Percentiles rank a stretch among this genome's conserved stretches.
Evolutionary conservation across 257 asterid species (phyloP).

Genomic region (Misopates orontium): DNA sequence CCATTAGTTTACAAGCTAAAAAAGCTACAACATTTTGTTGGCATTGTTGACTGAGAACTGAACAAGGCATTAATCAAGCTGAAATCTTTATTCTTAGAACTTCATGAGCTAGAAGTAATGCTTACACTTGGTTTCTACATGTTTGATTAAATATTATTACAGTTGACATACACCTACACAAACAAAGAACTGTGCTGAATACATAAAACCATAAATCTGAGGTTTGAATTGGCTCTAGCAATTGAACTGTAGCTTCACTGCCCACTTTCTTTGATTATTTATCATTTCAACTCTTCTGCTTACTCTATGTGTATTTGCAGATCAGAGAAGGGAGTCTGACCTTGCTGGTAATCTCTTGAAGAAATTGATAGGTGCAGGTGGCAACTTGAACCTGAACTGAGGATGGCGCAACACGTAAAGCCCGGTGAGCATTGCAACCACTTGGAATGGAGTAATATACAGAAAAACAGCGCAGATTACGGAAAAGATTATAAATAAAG

Average conservation of each 20-base stretch:
- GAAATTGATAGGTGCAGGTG: conserved; percentile 82
- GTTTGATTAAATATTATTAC: background rate
- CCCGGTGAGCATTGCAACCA: conserved; percentile 65
- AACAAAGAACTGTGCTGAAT: conserved; percentile 31
- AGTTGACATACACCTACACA: no score
- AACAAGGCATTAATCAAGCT: background rate
- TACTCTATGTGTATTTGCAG: no score
- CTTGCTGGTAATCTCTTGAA: conserved; percentile 93
- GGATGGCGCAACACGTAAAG: conserved; percentile 82
- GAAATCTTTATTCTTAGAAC: background rate
- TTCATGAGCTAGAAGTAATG: background rate
- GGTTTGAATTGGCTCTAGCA: conserved; percentile 16
- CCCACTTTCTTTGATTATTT: conserved; percentile 32
- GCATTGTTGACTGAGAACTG: background rate
- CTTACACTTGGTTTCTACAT: background rate
- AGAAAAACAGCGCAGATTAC: conserved; percentile 67
- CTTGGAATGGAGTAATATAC: conserved; percentile 75
- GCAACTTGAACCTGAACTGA: conserved; percentile 66
- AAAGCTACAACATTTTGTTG: background rate
- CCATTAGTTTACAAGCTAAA: no score
- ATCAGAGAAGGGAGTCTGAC: conserved; percentile 76
- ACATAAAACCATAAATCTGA: conserved; percentile 26
- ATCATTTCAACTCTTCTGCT: conserved; percentile 1
- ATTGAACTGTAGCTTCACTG: conserved; percentile 18
- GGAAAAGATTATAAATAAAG: conserved; percentile 58